These are phyloP conservation scores for Medicago ruthenica DNA, from an alignment of 306 rosid species.

Conservation along the genomic window DNA sequence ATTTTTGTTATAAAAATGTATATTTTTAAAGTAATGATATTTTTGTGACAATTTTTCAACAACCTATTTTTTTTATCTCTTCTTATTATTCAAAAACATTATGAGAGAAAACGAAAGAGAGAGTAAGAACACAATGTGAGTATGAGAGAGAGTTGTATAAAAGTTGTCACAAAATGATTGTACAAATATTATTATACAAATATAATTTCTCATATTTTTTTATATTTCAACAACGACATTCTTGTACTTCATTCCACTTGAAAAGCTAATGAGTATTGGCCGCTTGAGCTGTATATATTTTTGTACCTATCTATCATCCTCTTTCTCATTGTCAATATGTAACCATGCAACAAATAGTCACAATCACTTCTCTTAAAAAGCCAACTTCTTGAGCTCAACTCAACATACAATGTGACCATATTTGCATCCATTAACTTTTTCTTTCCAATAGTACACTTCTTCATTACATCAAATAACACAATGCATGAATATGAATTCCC, in stretches of 20 bases:
- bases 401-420: neutral
- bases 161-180: no score
- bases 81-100: no score
- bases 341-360: slow-evolving; percentile 18
- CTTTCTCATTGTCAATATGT: slow-evolving; percentile 30
- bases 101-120: no score
- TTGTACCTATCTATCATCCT: slow-evolving; percentile 29
- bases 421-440: neutral
- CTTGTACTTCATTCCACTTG: neutral
- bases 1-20: neutral
- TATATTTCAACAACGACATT: neutral
- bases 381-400: neutral
- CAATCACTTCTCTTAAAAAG: slow-evolving; percentile 12
- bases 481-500: slow-evolving; percentile 48
- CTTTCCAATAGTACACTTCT: neutral
- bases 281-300: slow-evolving; percentile 16
- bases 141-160: no score
- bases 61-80: no score
- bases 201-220: no score
- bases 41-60: no score
- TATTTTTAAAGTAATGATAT: no score
- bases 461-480: slow-evolving; percentile 4
- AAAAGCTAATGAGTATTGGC: neutral
- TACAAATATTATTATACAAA: no score
- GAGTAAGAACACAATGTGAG: no score